These are phyloP conservation scores for Termitomyces sp. DNA, from an alignment of 768 basidiomycete species.

Conservation along the genomic window DNA sequence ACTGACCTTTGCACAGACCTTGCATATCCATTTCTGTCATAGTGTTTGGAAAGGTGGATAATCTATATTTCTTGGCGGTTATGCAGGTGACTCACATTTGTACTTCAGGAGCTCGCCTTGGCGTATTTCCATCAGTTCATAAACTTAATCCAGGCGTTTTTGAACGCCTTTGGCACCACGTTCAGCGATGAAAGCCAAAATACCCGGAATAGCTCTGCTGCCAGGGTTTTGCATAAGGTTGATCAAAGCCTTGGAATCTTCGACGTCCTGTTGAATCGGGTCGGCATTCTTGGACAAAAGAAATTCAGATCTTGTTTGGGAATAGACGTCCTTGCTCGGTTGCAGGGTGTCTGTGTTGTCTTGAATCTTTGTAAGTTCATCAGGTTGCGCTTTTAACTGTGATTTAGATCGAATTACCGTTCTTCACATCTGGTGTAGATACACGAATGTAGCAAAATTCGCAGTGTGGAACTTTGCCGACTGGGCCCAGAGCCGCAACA, in stretches of 20 bases:
- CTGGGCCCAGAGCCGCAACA: not conserved
- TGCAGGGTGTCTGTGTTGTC: constrained; percentile 65
- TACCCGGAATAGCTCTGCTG: too few species aligned
- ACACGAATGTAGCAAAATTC: constrained; percentile 53
- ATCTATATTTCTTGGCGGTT: constrained; percentile 49
- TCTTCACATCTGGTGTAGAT: constrained; percentile 51
- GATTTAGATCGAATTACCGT: constrained; percentile 65
- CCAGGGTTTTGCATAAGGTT: too few species aligned
- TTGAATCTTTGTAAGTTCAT: constrained; percentile 60
- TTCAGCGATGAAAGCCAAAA: too few species aligned
- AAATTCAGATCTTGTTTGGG: constrained; percentile 50
- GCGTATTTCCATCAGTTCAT: too few species aligned
- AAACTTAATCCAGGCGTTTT: too few species aligned
- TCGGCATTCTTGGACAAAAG: too few species aligned
- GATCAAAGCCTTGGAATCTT: too few species aligned
- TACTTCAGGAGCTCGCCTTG: constrained; percentile 15
- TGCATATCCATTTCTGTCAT: too few species aligned
- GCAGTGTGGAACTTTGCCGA: constrained; percentile 22
- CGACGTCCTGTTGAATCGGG: too few species aligned
- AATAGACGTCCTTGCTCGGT: constrained; percentile 56
- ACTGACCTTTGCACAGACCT: constrained; percentile 8
- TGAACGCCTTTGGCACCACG: too few species aligned
- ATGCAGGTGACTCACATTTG: constrained; percentile 56
- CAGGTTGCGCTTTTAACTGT: constrained; percentile 49
- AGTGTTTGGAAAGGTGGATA: not conserved